Conservation (phyloP, 179 eudicot species). For the Corrigiola litoralis region DNA sequence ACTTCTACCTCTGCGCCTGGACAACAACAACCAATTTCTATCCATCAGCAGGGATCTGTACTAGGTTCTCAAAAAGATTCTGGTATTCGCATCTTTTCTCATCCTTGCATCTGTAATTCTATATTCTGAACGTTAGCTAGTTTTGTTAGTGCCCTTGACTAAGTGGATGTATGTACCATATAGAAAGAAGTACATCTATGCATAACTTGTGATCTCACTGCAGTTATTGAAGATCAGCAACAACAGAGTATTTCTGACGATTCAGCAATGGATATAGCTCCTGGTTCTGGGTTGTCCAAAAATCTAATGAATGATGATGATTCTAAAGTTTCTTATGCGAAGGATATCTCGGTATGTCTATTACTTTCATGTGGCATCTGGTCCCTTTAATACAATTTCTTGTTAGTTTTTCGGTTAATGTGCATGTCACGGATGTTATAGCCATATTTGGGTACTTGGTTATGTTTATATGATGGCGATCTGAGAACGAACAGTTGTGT, state of each 20-base stretch:
- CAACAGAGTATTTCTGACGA: conserved; percentile 61
- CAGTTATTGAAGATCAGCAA: conserved; percentile 71
- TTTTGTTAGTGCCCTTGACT: not conserved
- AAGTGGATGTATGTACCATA: not conserved
- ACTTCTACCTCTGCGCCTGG: conserved; percentile 46
- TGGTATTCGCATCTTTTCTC: conserved; percentile 29
- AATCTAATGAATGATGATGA: conserved; percentile 66
- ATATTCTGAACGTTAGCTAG: not conserved
- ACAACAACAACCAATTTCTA: conserved; percentile 61
- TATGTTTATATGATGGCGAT: not conserved
- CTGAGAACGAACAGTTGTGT: too few species aligned
- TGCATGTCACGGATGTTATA: not conserved
- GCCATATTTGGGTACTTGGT: not conserved
- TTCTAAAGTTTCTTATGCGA: conserved; percentile 52
- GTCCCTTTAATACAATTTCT: not conserved
- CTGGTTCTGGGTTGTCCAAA: conserved; percentile 56
- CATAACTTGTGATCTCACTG: conserved; percentile 49
- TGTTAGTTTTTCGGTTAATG: not conserved
- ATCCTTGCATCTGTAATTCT: not conserved
- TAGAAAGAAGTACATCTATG: not conserved
- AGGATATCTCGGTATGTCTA: conserved; percentile 66
- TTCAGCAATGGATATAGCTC: conserved; percentile 44
- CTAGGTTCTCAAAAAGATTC: conserved; percentile 58
- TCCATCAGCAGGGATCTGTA: conserved; percentile 52
- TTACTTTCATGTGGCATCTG: not conserved